A percentile compares a stretch with the other conserved stretches of the same genome.
These are phyloP conservation scores for Neurospora africana DNA, from an alignment of 495 filamentous ascomycete species.

Conservation along the genomic window DNA sequence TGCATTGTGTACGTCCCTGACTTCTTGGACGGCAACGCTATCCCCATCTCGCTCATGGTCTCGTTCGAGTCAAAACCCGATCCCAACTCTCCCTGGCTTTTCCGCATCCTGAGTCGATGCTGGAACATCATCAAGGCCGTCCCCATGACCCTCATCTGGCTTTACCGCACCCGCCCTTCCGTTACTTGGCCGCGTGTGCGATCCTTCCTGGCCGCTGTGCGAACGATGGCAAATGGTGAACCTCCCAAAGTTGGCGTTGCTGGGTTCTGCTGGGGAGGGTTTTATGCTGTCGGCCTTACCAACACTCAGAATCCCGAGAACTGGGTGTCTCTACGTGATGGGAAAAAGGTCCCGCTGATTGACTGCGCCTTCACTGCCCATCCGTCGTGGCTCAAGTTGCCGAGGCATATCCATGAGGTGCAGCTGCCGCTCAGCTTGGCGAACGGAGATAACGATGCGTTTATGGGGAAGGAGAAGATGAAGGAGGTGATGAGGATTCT, in stretches of 20 bases:
- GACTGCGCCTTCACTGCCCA: conserved; percentile 47
- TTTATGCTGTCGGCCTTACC: conserved; percentile 34
- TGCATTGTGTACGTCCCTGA: conserved; percentile 47
- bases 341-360: conserved; percentile 30
- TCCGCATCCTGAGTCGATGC: not conserved
- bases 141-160: conserved; percentile 23
- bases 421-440: conserved; percentile 43
- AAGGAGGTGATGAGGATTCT: conserved; percentile 35
- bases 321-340: conserved; percentile 5
- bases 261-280: conserved; percentile 55
- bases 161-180: conserved; percentile 23
- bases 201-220: conserved; percentile 36
- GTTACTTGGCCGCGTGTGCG: conserved; percentile 33
- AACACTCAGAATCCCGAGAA: conserved; percentile 15
- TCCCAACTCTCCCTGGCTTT: conserved; percentile 1
- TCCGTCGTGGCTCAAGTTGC: conserved; percentile 41
- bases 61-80: conserved; percentile 7
- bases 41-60: conserved; percentile 12
- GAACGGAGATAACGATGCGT: conserved; percentile 43
- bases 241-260: conserved; percentile 31
- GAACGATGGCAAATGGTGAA: conserved; percentile 10
- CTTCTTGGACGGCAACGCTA: conserved; percentile 44
- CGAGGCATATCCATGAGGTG: conserved; percentile 44
- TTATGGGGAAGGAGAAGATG: conserved; percentile 27
- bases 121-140: conserved; percentile 2